These are phyloP conservation scores for Letharia lupina DNA, from an alignment of 495 filamentous ascomycete species.

Conservation along the genomic window DNA sequence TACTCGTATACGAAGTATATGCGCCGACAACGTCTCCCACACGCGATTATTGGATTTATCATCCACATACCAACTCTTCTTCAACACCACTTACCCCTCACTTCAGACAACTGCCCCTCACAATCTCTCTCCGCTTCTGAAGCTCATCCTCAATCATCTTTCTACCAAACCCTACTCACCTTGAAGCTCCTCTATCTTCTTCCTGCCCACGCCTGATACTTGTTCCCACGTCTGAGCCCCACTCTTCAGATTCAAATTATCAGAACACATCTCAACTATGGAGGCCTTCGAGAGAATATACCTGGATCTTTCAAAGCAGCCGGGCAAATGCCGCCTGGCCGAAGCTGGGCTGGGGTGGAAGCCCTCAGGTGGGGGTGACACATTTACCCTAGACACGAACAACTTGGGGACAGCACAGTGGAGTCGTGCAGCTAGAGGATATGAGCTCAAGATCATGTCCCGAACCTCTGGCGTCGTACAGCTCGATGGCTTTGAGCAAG, in stretches of 20 bases:
- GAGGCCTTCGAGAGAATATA: slow-evolving; percentile 96
- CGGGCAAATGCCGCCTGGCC: slow-evolving; percentile 86
- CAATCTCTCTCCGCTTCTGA: background rate
- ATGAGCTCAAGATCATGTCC: slow-evolving; percentile 83
- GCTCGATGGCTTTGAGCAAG: slow-evolving; percentile 88
- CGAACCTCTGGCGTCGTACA: slow-evolving; percentile 79
- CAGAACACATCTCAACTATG: slow-evolving; percentile 31
- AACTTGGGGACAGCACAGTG: slow-evolving; percentile 84
- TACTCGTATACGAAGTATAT: no score
- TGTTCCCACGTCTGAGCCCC: background rate
- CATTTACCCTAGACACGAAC: slow-evolving; percentile 77
- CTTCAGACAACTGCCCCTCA: background rate
- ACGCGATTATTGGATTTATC: background rate
- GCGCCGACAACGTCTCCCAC: background rate
- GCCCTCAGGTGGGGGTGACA: slow-evolving; percentile 74
- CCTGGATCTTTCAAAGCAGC: slow-evolving; percentile 82
- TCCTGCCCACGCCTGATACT: background rate
- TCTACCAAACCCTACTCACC: background rate
- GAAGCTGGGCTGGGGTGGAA: slow-evolving; percentile 94
- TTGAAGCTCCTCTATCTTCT: background rate
- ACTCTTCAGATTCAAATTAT: background rate
- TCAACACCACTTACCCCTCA: background rate
- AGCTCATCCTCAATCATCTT: background rate
- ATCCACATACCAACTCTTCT: background rate
- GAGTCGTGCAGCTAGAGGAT: slow-evolving; percentile 88